These are phyloP conservation scores for Bryum argenteum DNA, from an alignment of 225 moss, liverwort and hornwort genomes.

Conservation along the genomic window DNA sequence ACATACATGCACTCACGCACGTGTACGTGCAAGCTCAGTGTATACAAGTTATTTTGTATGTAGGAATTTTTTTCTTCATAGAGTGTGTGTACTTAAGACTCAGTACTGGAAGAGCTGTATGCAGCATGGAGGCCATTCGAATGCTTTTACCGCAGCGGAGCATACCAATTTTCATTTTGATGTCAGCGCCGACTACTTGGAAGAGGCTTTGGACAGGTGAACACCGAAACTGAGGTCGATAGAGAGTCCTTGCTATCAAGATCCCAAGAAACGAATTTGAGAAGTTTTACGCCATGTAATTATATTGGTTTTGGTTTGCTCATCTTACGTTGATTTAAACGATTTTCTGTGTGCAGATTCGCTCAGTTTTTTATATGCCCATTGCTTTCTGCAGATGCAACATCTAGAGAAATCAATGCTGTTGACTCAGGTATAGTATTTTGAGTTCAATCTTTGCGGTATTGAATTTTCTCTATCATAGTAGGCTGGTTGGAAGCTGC, in stretches of 20 bases:
- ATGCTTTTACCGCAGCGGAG: slow-evolving; percentile 93
- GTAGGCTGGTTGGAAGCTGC: slow-evolving; percentile 17
- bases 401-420: slow-evolving; percentile 92
- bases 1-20: no score
- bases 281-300: not conserved
- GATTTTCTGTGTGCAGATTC: slow-evolving; percentile 62
- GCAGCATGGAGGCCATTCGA: slow-evolving; percentile 99
- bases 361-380: slow-evolving; percentile 98
- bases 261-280: not conserved
- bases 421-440: slow-evolving; percentile 73
- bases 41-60: not conserved
- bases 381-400: slow-evolving; percentile 88
- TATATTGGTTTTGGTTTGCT: slow-evolving; percentile 11
- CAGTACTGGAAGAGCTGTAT: slow-evolving; percentile 10
- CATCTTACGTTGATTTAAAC: slow-evolving; percentile 15
- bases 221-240: slow-evolving; percentile 15
- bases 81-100: not conserved
- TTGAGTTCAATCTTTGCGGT: slow-evolving; percentile 4
- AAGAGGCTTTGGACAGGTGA: slow-evolving; percentile 94
- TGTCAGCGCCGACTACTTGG: slow-evolving; percentile 89
- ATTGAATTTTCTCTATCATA: not conserved
- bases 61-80: slow-evolving; percentile 2
- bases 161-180: slow-evolving; percentile 97
- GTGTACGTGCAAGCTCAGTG: not conserved
- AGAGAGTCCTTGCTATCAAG: slow-evolving; percentile 14